These are phyloP conservation scores for Apium graveolens DNA, from an alignment of 129 eudicot species.

Conservation along the genomic window DNA sequence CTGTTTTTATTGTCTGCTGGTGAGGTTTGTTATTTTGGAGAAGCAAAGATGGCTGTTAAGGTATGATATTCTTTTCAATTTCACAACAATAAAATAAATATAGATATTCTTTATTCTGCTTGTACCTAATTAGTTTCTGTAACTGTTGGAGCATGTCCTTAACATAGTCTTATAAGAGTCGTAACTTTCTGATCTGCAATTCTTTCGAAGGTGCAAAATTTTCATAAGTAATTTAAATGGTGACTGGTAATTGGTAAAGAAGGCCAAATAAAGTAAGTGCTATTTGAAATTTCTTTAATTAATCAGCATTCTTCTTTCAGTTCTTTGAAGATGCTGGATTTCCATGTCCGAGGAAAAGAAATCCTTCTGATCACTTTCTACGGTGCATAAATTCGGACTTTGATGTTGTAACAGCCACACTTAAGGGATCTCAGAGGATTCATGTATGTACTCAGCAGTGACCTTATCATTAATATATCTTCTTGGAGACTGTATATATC, in stretches of 20 bases:
- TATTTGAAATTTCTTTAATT: background rate
- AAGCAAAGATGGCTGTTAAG: slow-evolving; percentile 60
- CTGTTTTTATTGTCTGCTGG: slow-evolving; percentile 58
- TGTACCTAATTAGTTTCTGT: background rate
- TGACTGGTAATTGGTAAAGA: background rate
- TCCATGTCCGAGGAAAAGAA: slow-evolving; percentile 70
- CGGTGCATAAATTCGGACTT: slow-evolving; percentile 76
- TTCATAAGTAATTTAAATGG: background rate
- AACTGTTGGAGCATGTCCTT: background rate
- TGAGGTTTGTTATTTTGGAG: slow-evolving; percentile 68
- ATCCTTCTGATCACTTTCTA: slow-evolving; percentile 75
- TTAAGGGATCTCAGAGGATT: slow-evolving; percentile 63
- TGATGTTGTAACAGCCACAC: slow-evolving; percentile 59
- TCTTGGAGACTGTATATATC: background rate
- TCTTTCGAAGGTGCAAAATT: background rate
- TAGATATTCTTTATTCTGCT: background rate
- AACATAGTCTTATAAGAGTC: background rate
- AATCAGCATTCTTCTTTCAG: slow-evolving; percentile 15
- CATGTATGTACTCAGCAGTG: slow-evolving; percentile 24
- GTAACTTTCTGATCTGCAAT: background rate
- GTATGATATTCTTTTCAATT: slow-evolving; percentile 11
- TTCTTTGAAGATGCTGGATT: slow-evolving; percentile 69
- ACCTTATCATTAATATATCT: background rate
- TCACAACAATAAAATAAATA: background rate
- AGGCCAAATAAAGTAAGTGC: background rate